Evolutionary conservation across 2,329 filamentous ascomycete genomes (phyloP).

Genomic region (Dothideomycetidae sp.): DNA sequence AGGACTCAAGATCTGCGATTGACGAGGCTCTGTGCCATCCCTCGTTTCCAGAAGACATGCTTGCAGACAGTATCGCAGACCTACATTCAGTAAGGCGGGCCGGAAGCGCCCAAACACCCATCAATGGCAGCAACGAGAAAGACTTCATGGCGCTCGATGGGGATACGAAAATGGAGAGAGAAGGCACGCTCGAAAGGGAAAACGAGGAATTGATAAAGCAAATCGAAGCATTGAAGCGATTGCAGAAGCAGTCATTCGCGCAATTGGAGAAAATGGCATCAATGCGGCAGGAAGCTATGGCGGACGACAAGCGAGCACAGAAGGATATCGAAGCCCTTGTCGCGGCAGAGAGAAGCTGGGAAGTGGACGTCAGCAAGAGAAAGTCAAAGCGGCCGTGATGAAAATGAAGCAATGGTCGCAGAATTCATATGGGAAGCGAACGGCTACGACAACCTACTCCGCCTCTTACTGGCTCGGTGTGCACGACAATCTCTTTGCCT

Average conservation of each 20-base stretch:
- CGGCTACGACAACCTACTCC: no score
- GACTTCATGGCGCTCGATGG: constrained; percentile 27
- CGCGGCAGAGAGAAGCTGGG: constrained; percentile 2
- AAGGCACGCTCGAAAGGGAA: constrained; percentile 15
- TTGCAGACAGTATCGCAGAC: constrained; percentile 23
- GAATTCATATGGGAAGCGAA: no score
- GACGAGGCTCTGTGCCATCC: constrained; percentile 29
- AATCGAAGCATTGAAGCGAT: constrained; percentile 29
- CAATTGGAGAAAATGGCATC: constrained; percentile 28
- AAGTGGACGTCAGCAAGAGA: not conserved
- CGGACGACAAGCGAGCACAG: not conserved
- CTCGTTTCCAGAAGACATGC: constrained; percentile 25
- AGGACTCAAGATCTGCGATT: constrained; percentile 18
- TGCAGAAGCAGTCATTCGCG: constrained; percentile 32
- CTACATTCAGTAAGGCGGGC: constrained; percentile 13
- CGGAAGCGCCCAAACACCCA: constrained; percentile 13
- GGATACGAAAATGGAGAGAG: constrained; percentile 1
- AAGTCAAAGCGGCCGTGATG: not conserved
- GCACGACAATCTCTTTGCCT: no score
- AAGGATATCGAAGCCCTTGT: not conserved
- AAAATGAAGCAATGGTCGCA: no score
- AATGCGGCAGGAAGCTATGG: not conserved
- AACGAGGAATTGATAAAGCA: constrained; percentile 23
- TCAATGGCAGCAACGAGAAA: constrained; percentile 13
- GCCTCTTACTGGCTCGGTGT: no score